Evolutionary conservation across 1,139 yeast genomes (phyloP), one percentile per base, ranked within the genome.

Genomic region (Meyerozyma elateridarum): DNA sequence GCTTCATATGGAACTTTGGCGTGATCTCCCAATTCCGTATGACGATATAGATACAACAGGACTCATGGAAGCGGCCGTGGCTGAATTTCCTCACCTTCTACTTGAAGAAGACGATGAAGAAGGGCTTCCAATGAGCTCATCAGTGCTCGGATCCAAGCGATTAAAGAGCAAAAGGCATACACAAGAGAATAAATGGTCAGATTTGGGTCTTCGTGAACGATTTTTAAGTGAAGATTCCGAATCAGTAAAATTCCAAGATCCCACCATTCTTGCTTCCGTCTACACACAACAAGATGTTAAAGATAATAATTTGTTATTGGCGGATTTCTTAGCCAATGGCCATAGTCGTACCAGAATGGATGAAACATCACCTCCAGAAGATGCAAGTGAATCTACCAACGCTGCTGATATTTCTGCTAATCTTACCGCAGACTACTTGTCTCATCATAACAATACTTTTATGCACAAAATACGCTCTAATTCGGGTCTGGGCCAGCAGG

Each of bases 361-460:
- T 8, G 26, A 22, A 13, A 22, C 15, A 7, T 12, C 26, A 8
- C 15, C 26, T 7, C 26, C 26, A 9, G 26, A 22, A 9, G 26
- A 22, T 12, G 13, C 15, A 14, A 22, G n/a, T 17, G 26, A 22
- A 14, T 22, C 26, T 12, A 9, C 24, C 2, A 22, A 11, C 20
- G 20, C 8, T 9, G 28, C 20, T n/a, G 28, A 25, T 14, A 16
- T 25, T 8, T 25, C 28, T 8, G 20, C 28, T 2, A 25, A 25
- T 14, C 6, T 16, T 8, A 33, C 36, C 5, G 15, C 26, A 5
- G 42, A 41, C 28, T 38, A 28, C 25, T 7, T 25, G 5, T 15
- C 20, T 12, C 40, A 36, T 33, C 36, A 38, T 14, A 38, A 39
- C 28, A 38, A 43, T 32, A 37, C 47, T 6, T 38, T 42, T 26